Conservation (phyloP, 2,329 filamentous ascomycete species). For the Alternaria tenuissima region DNA sequence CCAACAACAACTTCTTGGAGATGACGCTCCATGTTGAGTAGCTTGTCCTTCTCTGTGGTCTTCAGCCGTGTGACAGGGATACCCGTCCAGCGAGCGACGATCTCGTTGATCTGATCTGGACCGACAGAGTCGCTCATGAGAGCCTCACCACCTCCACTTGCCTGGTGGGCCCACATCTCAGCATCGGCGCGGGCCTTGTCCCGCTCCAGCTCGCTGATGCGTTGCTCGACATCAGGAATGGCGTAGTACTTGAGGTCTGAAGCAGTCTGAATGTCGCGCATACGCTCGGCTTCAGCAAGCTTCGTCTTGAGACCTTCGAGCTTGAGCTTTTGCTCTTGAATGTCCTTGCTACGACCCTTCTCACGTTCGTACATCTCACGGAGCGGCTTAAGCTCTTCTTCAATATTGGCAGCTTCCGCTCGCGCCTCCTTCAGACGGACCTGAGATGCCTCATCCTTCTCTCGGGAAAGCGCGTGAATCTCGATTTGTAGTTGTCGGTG, state of each 20-base stretch:
- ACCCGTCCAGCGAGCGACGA: slow-evolving; percentile 96
- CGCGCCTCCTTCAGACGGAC: slow-evolving; percentile 81
- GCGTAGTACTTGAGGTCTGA: slow-evolving; percentile 97
- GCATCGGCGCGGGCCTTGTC: slow-evolving; percentile 83
- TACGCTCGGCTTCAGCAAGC: slow-evolving; percentile 89
- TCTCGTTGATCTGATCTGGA: slow-evolving; percentile 98
- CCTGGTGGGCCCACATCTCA: slow-evolving; percentile 63
- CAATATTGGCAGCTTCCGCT: slow-evolving; percentile 90
- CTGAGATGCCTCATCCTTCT: slow-evolving; percentile 93
- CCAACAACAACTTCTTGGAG: slow-evolving; percentile 87
- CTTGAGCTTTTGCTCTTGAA: slow-evolving; percentile 94
- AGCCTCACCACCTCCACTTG: slow-evolving; percentile 66
- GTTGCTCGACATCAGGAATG: slow-evolving; percentile 86
- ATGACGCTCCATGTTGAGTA: slow-evolving; percentile 94
- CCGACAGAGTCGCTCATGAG: slow-evolving; percentile 94
- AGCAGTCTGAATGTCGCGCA: slow-evolving; percentile 82
- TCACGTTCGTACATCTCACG: slow-evolving; percentile 96
- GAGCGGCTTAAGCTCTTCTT: slow-evolving; percentile 89
- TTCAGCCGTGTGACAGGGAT: slow-evolving; percentile 94
- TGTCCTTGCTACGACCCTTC: slow-evolving; percentile 87
- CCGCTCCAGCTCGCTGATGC: slow-evolving; percentile 81
- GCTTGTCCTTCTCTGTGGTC: slow-evolving; percentile 96
- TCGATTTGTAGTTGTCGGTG: slow-evolving; percentile 94
- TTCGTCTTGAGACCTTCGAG: slow-evolving; percentile 91
- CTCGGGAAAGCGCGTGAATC: slow-evolving; percentile 91